Evolutionary conservation across 257 asterid genomes (phyloP).

Genomic region (Solanum etuberosum): DNA sequence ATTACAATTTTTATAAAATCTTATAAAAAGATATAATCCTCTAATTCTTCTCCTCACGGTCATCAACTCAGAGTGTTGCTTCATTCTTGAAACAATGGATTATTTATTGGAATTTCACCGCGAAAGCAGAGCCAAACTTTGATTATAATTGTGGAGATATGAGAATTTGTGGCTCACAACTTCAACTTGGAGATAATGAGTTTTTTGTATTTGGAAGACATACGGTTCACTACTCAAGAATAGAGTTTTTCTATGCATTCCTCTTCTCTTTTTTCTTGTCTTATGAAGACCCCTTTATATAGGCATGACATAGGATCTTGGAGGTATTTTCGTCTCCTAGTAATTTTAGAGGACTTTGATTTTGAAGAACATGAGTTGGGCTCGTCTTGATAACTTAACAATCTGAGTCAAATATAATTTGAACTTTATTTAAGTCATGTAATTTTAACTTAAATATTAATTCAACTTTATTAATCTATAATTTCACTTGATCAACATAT

Average conservation of each 20-base stretch:
- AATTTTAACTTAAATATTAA: no score
- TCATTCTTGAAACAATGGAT: neutral
- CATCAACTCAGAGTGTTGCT: neutral
- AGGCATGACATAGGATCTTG: neutral
- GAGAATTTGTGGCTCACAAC: neutral
- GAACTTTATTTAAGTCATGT: neutral
- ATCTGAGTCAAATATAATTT: no score
- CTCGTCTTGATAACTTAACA: neutral
- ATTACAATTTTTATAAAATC: no score
- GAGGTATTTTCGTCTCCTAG: neutral
- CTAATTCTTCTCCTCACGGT: neutral
- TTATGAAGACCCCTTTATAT: neutral
- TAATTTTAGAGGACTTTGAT: no score
- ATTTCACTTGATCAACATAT: neutral
- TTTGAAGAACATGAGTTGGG: neutral
- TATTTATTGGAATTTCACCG: neutral
- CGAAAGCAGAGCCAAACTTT: neutral
- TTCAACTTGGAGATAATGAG: neutral
- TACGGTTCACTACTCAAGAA: neutral
- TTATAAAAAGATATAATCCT: no score
- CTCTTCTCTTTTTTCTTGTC: neutral
- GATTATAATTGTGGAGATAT: neutral
- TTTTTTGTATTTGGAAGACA: neutral
- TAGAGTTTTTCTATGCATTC: neutral
- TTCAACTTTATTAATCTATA: no score